Evolutionary conservation across 2,329 filamentous ascomycete genomes (phyloP), one percentile per base, ranked within the genome.

Genomic region (Pyricularia grisea): DNA sequence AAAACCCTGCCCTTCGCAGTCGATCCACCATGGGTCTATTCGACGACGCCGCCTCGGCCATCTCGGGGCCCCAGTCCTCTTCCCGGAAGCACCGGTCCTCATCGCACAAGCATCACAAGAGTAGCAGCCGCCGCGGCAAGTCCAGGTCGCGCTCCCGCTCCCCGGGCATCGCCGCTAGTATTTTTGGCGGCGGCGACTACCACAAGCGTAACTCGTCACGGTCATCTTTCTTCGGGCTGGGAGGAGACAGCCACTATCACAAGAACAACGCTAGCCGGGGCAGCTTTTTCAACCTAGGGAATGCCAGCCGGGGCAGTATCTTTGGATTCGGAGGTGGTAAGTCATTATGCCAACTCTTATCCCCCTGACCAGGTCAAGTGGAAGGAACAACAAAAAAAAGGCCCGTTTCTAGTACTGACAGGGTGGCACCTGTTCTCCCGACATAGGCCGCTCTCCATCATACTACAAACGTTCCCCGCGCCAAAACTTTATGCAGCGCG

Each of bases 381-480:
- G 33, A 12, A 36, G 60, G 36, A 66, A 67, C 25, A 50, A 14
- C 27, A 65, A 58, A 50, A n/a, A 64, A 36, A 60, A 65, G 71
- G 69, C 69, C 36, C 71, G 33, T 72, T 66, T 70, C 70, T n/a
- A 64, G 11, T 20, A 36, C 30, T 58, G 27, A 36, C 65, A 60
- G 65, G 10, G 73, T 76, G 68, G 71, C 74, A 31, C 72, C 73
- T 30, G 76, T 36, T 78, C 50, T 75, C 76, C n/a, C 58, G 30
- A 67, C 67, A 84, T 84, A 60, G 66, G 66, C 66, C 66, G 66
- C 36, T 58, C 66, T 27, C 74, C 84, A 84, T 87, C 86, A 61
- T 90, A 91, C 76, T 94, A 93, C 80, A 92, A 92, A 76, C 91
- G 92, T 75, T 91, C 92, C 23, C 92, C 94, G 2, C 91, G 94